Evolutionary conservation across 805 yeast genomes (phyloP).

Genomic region (Zygoascus tannicola): DNA sequence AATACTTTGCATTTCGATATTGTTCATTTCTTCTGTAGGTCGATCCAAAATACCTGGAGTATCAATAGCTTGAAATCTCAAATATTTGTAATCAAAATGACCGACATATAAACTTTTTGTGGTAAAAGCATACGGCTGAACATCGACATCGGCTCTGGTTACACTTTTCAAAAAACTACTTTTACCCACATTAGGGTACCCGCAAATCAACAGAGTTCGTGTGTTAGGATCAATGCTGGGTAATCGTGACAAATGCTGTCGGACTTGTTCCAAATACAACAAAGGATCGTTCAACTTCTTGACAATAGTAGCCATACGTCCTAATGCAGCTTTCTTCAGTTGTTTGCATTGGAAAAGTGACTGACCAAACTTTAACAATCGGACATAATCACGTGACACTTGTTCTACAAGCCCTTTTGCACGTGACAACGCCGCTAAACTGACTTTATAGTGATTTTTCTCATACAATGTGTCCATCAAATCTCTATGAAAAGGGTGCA

Average conservation of each 20-base stretch:
- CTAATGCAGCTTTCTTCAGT: conserved; percentile 95
- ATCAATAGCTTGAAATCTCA: conserved; percentile 97
- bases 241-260: conserved; percentile 97
- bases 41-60: conserved; percentile 98
- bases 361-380: conserved; percentile 94
- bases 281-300: conserved; percentile 94
- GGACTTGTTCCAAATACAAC: conserved; percentile 89
- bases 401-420: conserved; percentile 93
- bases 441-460: conserved; percentile 95
- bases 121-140: conserved; percentile 98
- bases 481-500: conserved; percentile 98
- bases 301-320: conserved; percentile 98
- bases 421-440: conserved; percentile 87
- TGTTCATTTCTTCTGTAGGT: conserved; percentile 99
- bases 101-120: conserved; percentile 96
- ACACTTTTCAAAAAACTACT: conserved; percentile 88
- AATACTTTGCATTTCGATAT: conserved; percentile 98
- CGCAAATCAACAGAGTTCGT: conserved; percentile 93
- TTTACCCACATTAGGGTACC: conserved; percentile 98
- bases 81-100: conserved; percentile 95
- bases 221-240: conserved; percentile 99
- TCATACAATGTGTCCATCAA: conserved; percentile 96
- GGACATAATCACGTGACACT: conserved; percentile 88
- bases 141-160: conserved; percentile 98
- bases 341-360: conserved; percentile 98